Percentiles rank a stretch among this genome's conserved stretches.
phyloP scores from a whole-genome alignment of 2,329 filamentous ascomycete genomes.

The Verticillium albo-atrum region DNA sequence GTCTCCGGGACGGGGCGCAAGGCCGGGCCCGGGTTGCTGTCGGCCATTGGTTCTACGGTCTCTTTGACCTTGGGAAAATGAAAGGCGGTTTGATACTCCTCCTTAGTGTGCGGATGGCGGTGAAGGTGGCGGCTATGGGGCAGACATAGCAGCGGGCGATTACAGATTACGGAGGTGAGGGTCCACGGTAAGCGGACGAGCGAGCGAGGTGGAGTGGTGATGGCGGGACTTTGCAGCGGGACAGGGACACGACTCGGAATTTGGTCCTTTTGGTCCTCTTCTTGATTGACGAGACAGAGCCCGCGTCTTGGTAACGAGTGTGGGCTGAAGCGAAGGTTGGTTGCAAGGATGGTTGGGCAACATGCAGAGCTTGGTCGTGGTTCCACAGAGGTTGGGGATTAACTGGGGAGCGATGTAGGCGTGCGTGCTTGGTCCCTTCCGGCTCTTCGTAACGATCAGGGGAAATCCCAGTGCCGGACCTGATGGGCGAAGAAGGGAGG shows the following conservation, averaged over 20 bases:
- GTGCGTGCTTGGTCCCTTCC: background rate
- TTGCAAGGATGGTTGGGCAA: background rate
- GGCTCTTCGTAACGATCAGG: background rate
- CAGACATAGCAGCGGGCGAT: background rate
- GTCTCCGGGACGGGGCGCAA: conserved; percentile 2
- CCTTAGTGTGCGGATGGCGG: background rate
- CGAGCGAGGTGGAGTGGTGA: background rate
- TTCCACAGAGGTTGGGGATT: background rate
- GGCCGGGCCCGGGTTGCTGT: background rate
- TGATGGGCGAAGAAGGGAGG: background rate
- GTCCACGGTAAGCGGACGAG: background rate
- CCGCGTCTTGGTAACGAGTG: background rate
- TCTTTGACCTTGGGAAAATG: too few species aligned
- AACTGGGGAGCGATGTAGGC: too few species aligned
- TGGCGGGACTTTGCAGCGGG: too few species aligned
- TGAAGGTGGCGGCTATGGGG: background rate
- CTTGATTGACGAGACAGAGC: background rate
- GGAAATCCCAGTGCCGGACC: background rate
- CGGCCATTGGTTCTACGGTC: background rate
- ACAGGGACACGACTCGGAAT: too few species aligned
- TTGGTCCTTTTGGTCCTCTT: too few species aligned
- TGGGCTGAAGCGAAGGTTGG: background rate
- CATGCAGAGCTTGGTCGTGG: background rate
- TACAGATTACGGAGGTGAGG: background rate
- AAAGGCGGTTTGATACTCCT: too few species aligned